Conservation (phyloP, 1,139 yeast genomes). For the Blastobotrys buckinghamii region DNA sequence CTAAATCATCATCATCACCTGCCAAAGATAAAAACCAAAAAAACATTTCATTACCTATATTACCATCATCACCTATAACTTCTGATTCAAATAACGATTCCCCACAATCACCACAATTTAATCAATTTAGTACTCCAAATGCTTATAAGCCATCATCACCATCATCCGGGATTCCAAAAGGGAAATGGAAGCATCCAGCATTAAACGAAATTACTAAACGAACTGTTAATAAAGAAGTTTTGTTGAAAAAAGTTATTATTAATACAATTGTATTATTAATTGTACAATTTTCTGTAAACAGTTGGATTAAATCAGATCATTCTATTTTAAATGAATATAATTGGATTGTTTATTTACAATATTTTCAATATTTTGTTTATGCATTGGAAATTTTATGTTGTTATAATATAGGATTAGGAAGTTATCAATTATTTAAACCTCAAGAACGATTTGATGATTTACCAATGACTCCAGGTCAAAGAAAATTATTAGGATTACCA, state of each 20-base stretch:
- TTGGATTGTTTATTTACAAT: background rate
- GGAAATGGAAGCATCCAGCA: constrained; percentile 27
- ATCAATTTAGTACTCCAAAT: constrained; percentile 13
- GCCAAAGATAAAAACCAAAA: background rate
- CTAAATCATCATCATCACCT: background rate
- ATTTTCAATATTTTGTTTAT: background rate
- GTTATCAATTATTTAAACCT: constrained; percentile 34
- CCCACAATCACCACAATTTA: background rate
- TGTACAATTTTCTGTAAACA: constrained; percentile 27
- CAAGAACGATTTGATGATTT: constrained; percentile 38
- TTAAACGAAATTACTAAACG: constrained; percentile 20
- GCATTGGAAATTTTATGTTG: constrained; percentile 32
- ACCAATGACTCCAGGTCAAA: constrained; percentile 38
- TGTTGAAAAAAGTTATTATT: constrained; percentile 32
- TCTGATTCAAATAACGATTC: too few species aligned
- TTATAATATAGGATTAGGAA: constrained; percentile 36
- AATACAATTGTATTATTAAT: constrained; percentile 31
- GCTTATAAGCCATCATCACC: constrained; percentile 17
- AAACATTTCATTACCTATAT: background rate
- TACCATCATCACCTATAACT: background rate
- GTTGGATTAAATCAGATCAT: constrained; percentile 19
- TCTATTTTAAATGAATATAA: constrained; percentile 10
- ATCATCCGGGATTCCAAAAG: constrained; percentile 21
- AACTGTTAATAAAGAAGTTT: constrained; percentile 34
- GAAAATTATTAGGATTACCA: constrained; percentile 40